These are phyloP conservation scores for Eucalyptus decipiens DNA, from an alignment of 345 rosid genomes.

Conservation along the genomic window DNA sequence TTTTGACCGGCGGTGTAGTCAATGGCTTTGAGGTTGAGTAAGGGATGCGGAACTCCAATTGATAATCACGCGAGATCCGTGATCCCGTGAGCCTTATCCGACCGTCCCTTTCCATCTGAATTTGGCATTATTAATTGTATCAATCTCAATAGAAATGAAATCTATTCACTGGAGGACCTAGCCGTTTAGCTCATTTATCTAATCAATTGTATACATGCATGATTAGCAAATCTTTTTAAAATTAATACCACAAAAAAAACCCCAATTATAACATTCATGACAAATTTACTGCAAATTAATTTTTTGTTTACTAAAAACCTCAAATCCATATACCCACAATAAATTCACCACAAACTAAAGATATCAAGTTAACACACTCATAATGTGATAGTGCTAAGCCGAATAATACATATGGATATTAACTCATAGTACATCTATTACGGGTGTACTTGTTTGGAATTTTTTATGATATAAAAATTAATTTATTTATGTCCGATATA, in stretches of 20 bases:
- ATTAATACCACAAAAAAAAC: no score
- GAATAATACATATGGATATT: no score
- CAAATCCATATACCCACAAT: background rate
- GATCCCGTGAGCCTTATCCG: background rate
- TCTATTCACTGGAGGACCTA: background rate
- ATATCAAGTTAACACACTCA: background rate
- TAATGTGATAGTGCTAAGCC: accelerated
- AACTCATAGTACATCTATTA: accelerated
- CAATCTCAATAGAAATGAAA: background rate
- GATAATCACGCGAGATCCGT: background rate
- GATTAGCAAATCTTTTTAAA: background rate
- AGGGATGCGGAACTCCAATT: background rate
- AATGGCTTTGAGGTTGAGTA: background rate
- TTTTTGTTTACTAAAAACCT: no score
- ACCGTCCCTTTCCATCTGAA: background rate
- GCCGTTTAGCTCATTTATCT: background rate
- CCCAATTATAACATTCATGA: accelerated
- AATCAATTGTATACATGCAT: background rate
- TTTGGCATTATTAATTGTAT: background rate
- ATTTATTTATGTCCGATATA: no score
- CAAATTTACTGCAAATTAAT: accelerated
- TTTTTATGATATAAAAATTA: no score
- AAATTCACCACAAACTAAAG: no score
- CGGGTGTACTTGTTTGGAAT: accelerated
- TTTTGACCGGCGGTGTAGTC: background rate